Percentiles rank a stretch among this genome's conserved stretches.
These are phyloP conservation scores for Oryza coarctata DNA, from an alignment of 176 grass and related monocot genomes.

Conservation along the genomic window DNA sequence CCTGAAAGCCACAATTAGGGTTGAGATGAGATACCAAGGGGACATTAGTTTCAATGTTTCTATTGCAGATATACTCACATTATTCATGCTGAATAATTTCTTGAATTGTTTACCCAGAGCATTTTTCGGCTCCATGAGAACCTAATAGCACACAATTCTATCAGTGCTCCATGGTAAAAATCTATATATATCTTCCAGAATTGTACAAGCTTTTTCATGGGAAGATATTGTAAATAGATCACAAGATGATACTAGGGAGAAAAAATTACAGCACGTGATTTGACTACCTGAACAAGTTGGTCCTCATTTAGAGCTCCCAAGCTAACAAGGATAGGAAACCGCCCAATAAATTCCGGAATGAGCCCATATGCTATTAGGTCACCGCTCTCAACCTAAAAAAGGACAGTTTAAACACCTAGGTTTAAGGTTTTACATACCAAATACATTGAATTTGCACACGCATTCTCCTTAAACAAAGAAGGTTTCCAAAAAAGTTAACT, in stretches of 20 bases:
- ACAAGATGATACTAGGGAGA: neutral
- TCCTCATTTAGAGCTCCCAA: slow-evolving; percentile 80
- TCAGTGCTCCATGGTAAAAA: slow-evolving; percentile 25
- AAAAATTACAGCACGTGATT: neutral
- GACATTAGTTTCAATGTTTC: slow-evolving; percentile 27
- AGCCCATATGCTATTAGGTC: slow-evolving; percentile 97
- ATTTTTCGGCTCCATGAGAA: slow-evolving; percentile 86
- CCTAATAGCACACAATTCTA: slow-evolving; percentile 48
- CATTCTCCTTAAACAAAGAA: slow-evolving; percentile 22
- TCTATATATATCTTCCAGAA: neutral
- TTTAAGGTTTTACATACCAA: slow-evolving; percentile 32
- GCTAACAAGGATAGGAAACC: slow-evolving; percentile 93
- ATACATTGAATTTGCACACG: neutral
- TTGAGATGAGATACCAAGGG: neutral
- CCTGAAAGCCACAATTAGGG: slow-evolving; percentile 55
- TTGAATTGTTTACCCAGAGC: slow-evolving; percentile 95
- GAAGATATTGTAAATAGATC: slow-evolving; percentile 4
- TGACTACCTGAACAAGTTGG: slow-evolving; percentile 84
- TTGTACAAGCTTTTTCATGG: neutral
- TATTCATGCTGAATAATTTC: slow-evolving; percentile 97
- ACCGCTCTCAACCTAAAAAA: slow-evolving; percentile 84
- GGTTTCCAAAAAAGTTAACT: neutral
- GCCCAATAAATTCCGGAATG: slow-evolving; percentile 98
- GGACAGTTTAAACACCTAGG: neutral
- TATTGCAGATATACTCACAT: slow-evolving; percentile 57